Evolutionary conservation across 2,329 filamentous ascomycete genomes (phyloP).

Genomic region (Colletotrichum paranaense): DNA sequence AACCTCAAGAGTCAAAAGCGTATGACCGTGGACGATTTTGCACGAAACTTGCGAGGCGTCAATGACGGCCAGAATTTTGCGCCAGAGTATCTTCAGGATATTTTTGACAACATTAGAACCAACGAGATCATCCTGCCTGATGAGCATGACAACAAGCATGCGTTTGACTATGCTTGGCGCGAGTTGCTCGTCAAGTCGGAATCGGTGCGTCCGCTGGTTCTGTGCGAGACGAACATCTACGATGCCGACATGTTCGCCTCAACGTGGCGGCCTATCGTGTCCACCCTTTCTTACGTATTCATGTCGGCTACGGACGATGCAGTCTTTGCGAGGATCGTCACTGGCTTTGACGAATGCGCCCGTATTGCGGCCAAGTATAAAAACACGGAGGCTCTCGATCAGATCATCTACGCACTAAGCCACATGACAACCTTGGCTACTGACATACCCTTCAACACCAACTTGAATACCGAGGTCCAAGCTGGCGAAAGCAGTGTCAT

Average conservation of each 20-base stretch:
- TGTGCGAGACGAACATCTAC: slow-evolving; percentile 93
- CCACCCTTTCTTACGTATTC: slow-evolving; percentile 96
- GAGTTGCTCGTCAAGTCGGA: slow-evolving; percentile 89
- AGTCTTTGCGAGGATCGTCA: slow-evolving; percentile 92
- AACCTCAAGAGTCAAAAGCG: slow-evolving; percentile 83
- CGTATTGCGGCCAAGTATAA: slow-evolving; percentile 89
- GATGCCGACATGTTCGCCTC: slow-evolving; percentile 98
- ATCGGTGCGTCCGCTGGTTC: slow-evolving; percentile 76
- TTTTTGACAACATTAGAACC: slow-evolving; percentile 90
- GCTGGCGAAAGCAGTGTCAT: slow-evolving; percentile 93
- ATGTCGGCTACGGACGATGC: slow-evolving; percentile 98
- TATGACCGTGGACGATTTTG: slow-evolving; percentile 87
- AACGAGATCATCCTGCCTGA: slow-evolving; percentile 97
- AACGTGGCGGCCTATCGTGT: slow-evolving; percentile 94
- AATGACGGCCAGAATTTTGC: slow-evolving; percentile 89
- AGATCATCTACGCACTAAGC: slow-evolving; percentile 90
- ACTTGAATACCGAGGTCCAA: slow-evolving; percentile 95
- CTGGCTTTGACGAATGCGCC: slow-evolving; percentile 95
- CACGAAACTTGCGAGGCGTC: slow-evolving; percentile 88
- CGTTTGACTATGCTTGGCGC: slow-evolving; percentile 98
- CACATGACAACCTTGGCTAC: slow-evolving; percentile 90
- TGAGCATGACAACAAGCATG: slow-evolving; percentile 96
- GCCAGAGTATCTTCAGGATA: slow-evolving; percentile 83
- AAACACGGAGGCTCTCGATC: slow-evolving; percentile 87
- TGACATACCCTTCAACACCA: slow-evolving; percentile 80